phyloP scores from a whole-genome alignment of 2,329 filamentous ascomycete genomes.

The Endocalyx cinctus region DNA sequence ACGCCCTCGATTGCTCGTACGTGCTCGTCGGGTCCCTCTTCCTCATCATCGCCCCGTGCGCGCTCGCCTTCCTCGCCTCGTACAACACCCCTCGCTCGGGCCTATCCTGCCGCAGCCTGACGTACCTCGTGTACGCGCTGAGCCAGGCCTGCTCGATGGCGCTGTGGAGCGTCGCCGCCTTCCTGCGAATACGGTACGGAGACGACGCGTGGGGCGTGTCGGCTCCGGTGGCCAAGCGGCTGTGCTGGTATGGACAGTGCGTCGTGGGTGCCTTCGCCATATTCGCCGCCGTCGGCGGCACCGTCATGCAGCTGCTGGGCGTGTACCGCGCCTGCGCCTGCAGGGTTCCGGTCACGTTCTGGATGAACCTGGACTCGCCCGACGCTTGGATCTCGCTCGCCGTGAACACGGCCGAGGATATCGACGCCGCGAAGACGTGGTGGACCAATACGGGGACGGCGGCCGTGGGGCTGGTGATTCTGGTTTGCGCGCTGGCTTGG shows the following conservation, averaged over 20 bases:
- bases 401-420: slow-evolving; percentile 19
- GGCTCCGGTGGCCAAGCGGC: slow-evolving; percentile 19
- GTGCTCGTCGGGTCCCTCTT: slow-evolving; percentile 16
- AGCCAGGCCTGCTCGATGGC: slow-evolving; percentile 27
- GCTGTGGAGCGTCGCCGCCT: slow-evolving; percentile 23
- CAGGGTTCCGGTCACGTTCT: slow-evolving; percentile 19
- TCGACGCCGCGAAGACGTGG: slow-evolving; percentile 20
- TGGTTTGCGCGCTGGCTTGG: slow-evolving; percentile 25
- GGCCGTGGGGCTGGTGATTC: slow-evolving; percentile 18
- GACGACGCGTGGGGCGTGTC: slow-evolving; percentile 19
- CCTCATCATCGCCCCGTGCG: slow-evolving; percentile 21
- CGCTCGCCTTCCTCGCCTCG: slow-evolving; percentile 28
- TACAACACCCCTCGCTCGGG: slow-evolving; percentile 28
- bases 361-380: slow-evolving; percentile 11
- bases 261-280: slow-evolving; percentile 25
- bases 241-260: slow-evolving; percentile 26
- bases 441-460: slow-evolving; percentile 22
- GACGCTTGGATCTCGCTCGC: slow-evolving; percentile 23
- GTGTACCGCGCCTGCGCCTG: slow-evolving; percentile 25
- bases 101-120: slow-evolving; percentile 28
- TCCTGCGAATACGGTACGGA: slow-evolving; percentile 21
- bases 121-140: slow-evolving; percentile 28
- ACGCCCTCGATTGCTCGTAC: slow-evolving; percentile 17
- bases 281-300: slow-evolving; percentile 24
- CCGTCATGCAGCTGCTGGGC: slow-evolving; percentile 24